phyloP scores from a whole-genome alignment of 1,284 basidiomycete species.

The Pseudozyma flocculosa region DNA sequence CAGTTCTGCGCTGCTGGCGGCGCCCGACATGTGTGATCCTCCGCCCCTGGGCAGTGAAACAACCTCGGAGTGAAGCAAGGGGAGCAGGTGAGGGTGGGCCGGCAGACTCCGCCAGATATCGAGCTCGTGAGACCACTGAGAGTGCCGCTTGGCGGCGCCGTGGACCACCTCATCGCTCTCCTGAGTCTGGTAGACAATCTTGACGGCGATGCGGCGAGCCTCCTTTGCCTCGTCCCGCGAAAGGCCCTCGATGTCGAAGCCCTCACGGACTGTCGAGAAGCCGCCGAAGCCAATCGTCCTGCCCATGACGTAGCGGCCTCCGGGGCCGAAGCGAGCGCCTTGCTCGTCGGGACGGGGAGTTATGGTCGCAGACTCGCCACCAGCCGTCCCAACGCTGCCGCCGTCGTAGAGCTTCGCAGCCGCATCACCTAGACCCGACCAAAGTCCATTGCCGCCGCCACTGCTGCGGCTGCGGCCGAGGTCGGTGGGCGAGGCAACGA shows the following conservation, averaged over 20 bases:
- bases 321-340: constrained; percentile 39
- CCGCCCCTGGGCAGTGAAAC: constrained; percentile 8
- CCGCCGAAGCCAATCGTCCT: constrained; percentile 77
- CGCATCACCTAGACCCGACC: no score
- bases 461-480: no score
- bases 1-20: constrained; percentile 15
- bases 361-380: constrained; percentile 3
- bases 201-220: constrained; percentile 36
- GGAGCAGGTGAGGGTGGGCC: constrained; percentile 39
- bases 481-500: no score
- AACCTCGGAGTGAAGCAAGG: constrained; percentile 41
- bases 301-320: constrained; percentile 70
- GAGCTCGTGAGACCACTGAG: constrained; percentile 30
- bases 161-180: constrained; percentile 2
- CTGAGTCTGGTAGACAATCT: constrained; percentile 36
- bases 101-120: constrained; percentile 43
- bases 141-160: constrained; percentile 3
- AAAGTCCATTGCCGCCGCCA: no score
- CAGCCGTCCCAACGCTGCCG: no score
- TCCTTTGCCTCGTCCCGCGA: constrained; percentile 3
- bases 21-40: not conserved
- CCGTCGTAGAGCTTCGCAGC: no score
- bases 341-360: constrained; percentile 30
- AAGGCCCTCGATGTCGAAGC: constrained; percentile 35
- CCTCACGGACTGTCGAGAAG: constrained; percentile 81